Evolutionary conservation across 2,329 filamentous ascomycete genomes (phyloP), one percentile per base, ranked within the genome.

Genomic region (Pestalotiopsis sp.): DNA sequence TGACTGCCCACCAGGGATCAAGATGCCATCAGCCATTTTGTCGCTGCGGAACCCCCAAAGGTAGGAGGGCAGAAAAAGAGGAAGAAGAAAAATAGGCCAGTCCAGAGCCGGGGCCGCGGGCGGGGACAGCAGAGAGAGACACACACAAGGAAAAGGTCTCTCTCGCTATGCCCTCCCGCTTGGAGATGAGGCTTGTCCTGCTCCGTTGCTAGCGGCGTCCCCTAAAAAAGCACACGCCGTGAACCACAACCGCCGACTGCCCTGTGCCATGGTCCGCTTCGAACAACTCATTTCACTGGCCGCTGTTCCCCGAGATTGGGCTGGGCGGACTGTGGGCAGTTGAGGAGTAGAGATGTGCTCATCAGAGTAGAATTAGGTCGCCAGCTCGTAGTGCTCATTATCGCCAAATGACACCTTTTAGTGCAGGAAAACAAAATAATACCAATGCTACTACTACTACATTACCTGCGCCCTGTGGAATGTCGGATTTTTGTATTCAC

Each of bases 191-290:
- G 65, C 56, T 66, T 59, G 65, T 52, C 23, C 36, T 59, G 56
- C 27, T 41, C 23, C 25, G 27, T n/a, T 36, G 27, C 38, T 59
- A 60, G 52, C 65, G 31, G 27, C 23, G 61, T 45, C 56, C 52
- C 65, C 65, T 60, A 66, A 41, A 66, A 66, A 66, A 60, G 65
- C 36, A 66, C 65, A 59, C 52, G 56, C 65, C 65, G 65, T 66
- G 58, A 45, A 66, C 52, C n/a, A n/a, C 56, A 59, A 27, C 65
- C 52, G 52, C 65, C 40, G 20, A 56, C 45, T 66, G 65, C 56
- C 40, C 65, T 59, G 65, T 66, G 65, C 65, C 23, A 40, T 45
- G 61, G 41, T 20, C 61, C 17, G 17, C 45, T 52, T 38, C 31
- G 23, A 36, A 57, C 41, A 14, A 31, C 64, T 66, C 64, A 66